Evolutionary conservation across 1,284 basidiomycete species (phyloP), one percentile per base, ranked within the genome.

Genomic region (Cystobasidium sp.): DNA sequence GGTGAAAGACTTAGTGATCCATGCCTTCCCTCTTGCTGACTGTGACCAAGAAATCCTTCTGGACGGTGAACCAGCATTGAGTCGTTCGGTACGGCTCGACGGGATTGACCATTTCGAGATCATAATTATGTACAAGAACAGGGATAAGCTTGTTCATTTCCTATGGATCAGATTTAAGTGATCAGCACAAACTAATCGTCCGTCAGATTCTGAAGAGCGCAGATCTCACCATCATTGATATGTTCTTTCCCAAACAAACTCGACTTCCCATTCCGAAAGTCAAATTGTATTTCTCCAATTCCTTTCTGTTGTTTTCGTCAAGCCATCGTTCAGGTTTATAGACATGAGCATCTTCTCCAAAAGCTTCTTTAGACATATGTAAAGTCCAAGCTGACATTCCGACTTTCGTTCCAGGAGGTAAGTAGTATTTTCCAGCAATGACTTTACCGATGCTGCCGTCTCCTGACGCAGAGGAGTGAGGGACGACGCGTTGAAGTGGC

Each of bases 311-410:
- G 2, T 59, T 39, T 9, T 63, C 76, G 39, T 76, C 78, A 6
- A 81, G 68, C 80, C 80, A 81, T 46, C 80, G 68, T 59, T 81
- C 78, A 6, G 80, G 80, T 43, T 78, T 76, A 62, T 70, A 81
- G 7, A 70, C 10, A 9, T 79, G 75, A 3, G 78, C 78, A 39
- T 80, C 79, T 2, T 64, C 18, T 24, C 80, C 79, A 66, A 79
- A 81, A 8, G 77, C 78, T 24, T 78, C 65, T 43, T 52, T 51
- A 55, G 76, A 75, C 47, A 79, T 77, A 43, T 81, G 80, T 47
- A 81, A 64, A 6, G 80, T 78, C 71, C 79, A 81, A 18, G 78
- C 78, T 52, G 77, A 78, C 56, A 80, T 78, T 1, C 80, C 78
- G 18, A 81, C 80, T 4, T 77, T 78, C 1, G 77, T 79, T 20